A percentile compares a stretch with the other conserved stretches of the same genome.
Evolutionary conservation across 148 eudicot genomes (phyloP).

Genomic region (Persicaria tinctoria): DNA sequence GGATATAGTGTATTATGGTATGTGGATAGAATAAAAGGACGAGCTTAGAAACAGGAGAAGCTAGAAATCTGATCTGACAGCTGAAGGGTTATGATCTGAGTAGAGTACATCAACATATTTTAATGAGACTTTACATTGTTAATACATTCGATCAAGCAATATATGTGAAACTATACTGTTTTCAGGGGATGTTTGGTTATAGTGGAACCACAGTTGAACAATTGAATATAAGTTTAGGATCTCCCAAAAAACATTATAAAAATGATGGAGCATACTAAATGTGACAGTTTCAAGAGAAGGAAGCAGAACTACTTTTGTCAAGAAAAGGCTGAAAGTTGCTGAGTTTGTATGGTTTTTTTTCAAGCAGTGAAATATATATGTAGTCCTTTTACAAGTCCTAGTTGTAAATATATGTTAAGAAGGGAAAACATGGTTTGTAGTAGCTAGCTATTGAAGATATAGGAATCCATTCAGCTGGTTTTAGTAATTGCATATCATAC

Average conservation of each 20-base stretch:
- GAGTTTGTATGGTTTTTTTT: background rate
- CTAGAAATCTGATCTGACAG: background rate
- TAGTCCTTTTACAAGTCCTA: no score
- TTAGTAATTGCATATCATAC: background rate
- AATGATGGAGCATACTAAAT: background rate
- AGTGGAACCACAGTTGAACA: background rate
- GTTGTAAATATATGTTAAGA: no score
- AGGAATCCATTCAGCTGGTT: background rate
- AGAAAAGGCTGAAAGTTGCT: background rate
- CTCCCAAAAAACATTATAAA: background rate
- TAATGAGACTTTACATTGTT: no score
- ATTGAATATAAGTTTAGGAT: background rate
- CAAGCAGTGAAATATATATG: background rate
- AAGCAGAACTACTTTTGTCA: background rate
- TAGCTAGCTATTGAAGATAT: conserved; percentile 1
- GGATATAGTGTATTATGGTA: background rate
- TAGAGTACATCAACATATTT: no score
- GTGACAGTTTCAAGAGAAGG: background rate
- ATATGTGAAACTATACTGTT: no score
- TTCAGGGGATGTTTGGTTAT: no score
- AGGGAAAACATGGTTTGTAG: no score
- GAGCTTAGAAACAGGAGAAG: background rate
- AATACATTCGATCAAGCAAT: no score
- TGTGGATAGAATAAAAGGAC: background rate
- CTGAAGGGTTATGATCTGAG: background rate